Base-by-base conservation (phyloP, 2,329 filamentous ascomycete genomes). In the Fusarium marasasianum region DNA sequence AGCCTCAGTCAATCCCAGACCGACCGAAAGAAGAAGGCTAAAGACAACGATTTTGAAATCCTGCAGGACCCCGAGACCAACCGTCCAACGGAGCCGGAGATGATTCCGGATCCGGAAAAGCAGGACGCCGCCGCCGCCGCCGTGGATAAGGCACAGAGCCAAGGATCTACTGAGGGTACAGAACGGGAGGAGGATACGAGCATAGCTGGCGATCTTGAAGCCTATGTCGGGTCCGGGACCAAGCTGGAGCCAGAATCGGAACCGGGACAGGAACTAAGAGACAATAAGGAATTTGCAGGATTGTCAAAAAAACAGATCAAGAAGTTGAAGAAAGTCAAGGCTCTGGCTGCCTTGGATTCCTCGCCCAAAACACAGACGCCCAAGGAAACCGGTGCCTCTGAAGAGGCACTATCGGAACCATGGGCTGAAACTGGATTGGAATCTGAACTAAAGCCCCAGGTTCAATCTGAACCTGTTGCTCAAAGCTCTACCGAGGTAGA, bases 11-110 rank as follows among this genome's bases (percentile, higher is more conserved):
- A 69, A 64, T 77, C 79, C 59, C 77, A 81, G 67, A 81, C 80
- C 66, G 77, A 80, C 66, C 81, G 82, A 66, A 79, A 82, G 66
- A 81, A 82, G 61, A 79, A 78, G 71, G 73, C 79, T 79, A 80
- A 81, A 76, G 72, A 79, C 71, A 69, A 71, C 68, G 79, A 78
- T 73, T 74, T 73, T 78, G 69, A 77, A 73, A 69, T 71, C 66
- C 69, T 74, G 72, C 77, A 81, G 76, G 76, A 80, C 73, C 69
- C 77, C 66, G 69, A 81, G 66, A 74, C 66, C 60, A 71, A 65
- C 31, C 66, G 63, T 66, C 69, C 66, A 71, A 65, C 73, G 70
- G 73, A 79, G 69, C 72, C 73, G 75, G 72, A 70, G 43, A 56
- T 50, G 72, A 73, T 70, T 66, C 73, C 75, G 75, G 73, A 71